These are phyloP conservation scores for Heliocybe sulcata DNA, from an alignment of 1,284 basidiomycete genomes.

Conservation along the genomic window DNA sequence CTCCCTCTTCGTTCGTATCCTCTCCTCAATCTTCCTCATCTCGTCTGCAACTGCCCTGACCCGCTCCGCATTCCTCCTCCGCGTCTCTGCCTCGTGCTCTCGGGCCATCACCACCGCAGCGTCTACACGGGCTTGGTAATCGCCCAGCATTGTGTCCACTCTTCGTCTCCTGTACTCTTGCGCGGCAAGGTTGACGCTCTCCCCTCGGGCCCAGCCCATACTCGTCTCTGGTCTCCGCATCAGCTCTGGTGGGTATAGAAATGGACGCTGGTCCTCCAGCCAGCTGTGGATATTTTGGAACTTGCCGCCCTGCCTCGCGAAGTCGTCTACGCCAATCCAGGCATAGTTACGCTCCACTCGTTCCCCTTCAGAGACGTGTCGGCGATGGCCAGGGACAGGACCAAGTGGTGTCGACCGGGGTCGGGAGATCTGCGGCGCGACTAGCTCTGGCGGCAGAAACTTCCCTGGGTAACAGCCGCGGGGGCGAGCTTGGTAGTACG, in stretches of 20 bases:
- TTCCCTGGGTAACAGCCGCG: neutral
- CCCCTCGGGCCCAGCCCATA: neutral
- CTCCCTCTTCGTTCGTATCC: slow-evolving; percentile 1
- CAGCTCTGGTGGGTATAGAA: neutral
- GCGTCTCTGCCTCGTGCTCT: neutral
- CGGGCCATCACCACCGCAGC: neutral
- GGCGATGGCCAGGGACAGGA: neutral
- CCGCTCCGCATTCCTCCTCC: slow-evolving; percentile 12
- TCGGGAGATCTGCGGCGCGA: neutral
- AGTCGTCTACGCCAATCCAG: slow-evolving; percentile 40
- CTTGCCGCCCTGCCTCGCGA: slow-evolving; percentile 22
- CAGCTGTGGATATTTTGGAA: slow-evolving; percentile 39
- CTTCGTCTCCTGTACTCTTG: neutral
- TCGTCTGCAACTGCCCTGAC: slow-evolving; percentile 14
- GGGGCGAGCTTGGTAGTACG: neutral
- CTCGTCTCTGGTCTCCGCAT: neutral
- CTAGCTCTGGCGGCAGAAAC: neutral
- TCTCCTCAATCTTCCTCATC: neutral
- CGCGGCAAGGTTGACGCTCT: neutral
- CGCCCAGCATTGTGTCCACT: slow-evolving; percentile 13
- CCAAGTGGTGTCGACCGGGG: neutral
- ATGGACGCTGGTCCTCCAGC: slow-evolving; percentile 34
- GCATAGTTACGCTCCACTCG: slow-evolving; percentile 32
- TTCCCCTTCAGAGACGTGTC: slow-evolving; percentile 8
- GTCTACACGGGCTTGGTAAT: neutral